Conservation (phyloP, 345 rosid species). For the Rhodamnia rubescens region DNA sequence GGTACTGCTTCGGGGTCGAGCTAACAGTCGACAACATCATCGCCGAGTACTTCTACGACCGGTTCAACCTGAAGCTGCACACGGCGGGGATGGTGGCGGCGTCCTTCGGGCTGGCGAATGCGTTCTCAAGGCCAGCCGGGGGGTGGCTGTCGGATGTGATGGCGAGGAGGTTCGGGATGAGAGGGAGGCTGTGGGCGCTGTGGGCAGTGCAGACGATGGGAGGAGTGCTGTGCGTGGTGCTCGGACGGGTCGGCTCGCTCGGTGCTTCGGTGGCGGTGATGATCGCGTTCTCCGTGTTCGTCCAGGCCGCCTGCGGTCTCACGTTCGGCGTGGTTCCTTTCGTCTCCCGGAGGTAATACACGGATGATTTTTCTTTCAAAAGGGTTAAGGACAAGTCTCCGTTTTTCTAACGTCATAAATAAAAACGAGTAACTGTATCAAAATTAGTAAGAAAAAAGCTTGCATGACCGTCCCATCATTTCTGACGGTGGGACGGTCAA, state of each 20-base stretch:
- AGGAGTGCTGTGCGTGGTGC: conserved; percentile 5
- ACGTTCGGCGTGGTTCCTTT: conserved; percentile 12
- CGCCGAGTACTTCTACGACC: conserved; percentile 12
- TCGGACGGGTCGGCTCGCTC: not conserved
- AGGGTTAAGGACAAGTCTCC: not conserved
- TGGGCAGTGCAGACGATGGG: conserved; percentile 6
- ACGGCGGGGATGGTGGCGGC: conserved; percentile 10
- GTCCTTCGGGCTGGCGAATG: conserved; percentile 6
- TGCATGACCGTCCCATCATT: too few species aligned
- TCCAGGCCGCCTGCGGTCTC: conserved; percentile 9
- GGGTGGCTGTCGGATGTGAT: conserved; percentile 3
- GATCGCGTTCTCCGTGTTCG: conserved; percentile 6
- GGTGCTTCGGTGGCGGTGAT: not conserved
- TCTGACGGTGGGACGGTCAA: too few species aligned
- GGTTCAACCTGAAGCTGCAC: conserved; percentile 12
- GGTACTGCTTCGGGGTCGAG: conserved; percentile 9
- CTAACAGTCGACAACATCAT: conserved; percentile 11
- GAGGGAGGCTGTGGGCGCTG: conserved; percentile 11
- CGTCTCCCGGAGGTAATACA: conserved; percentile 6
- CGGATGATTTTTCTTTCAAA: not conserved
- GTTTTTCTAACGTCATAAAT: not conserved
- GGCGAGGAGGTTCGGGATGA: conserved; percentile 5
- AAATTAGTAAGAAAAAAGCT: not conserved
- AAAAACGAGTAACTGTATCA: not conserved
- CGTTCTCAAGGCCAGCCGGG: conserved; percentile 4